phyloP scores from a whole-genome alignment of 768 basidiomycete species.

The Rhizopogon rudus region DNA sequence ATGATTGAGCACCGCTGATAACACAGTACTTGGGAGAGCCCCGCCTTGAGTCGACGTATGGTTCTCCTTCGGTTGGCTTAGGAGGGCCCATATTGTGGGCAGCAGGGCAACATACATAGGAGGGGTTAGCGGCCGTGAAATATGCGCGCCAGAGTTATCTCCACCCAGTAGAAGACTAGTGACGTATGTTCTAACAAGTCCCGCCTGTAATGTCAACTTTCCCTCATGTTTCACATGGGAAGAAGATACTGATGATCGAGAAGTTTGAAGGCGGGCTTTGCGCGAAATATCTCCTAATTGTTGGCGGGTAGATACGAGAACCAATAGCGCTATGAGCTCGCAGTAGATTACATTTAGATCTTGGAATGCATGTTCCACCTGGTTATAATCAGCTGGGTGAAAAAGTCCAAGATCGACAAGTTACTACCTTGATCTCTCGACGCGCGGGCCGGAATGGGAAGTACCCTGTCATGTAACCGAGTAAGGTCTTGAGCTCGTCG shows the following conservation, averaged over 20 bases:
- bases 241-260: slow-evolving; percentile 14
- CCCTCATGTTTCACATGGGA: slow-evolving; percentile 11
- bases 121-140: slow-evolving; percentile 49
- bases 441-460: slow-evolving; percentile 69
- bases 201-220: slow-evolving; percentile 35
- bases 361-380: slow-evolving; percentile 66
- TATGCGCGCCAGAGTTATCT: slow-evolving; percentile 33
- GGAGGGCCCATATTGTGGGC: slow-evolving; percentile 74
- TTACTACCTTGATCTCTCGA: slow-evolving; percentile 52
- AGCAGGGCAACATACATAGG: slow-evolving; percentile 60
- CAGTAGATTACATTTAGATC: slow-evolving; percentile 75
- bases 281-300: slow-evolving; percentile 3
- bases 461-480: slow-evolving; percentile 74
- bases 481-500: slow-evolving; percentile 51
- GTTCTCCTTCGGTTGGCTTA: slow-evolving; percentile 41
- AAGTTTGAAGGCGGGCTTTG: slow-evolving; percentile 2
- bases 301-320: slow-evolving; percentile 31
- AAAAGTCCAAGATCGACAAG: not conserved
- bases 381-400: not conserved
- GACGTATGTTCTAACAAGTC: slow-evolving; percentile 58
- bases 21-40: slow-evolving; percentile 27
- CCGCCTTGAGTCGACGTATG: slow-evolving; percentile 12
- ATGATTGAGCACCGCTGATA: slow-evolving; percentile 59
- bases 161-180: slow-evolving; percentile 52
- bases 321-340: slow-evolving; percentile 64